phyloP scores from a whole-genome alignment of 2,329 filamentous ascomycete species.

The Aspergillus glaucus region DNA sequence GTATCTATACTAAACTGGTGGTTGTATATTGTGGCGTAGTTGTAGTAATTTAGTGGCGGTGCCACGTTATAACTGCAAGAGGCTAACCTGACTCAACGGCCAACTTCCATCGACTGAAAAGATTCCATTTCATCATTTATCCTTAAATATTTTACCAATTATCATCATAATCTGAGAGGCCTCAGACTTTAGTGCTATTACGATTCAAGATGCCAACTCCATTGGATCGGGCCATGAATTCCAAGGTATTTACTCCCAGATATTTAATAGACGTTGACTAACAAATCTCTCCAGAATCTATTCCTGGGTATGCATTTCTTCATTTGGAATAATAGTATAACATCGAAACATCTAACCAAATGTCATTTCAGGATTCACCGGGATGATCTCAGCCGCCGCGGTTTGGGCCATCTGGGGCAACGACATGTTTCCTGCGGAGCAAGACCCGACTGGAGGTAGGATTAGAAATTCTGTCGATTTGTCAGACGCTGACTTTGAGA shows the following conservation, averaged over 20 bases:
- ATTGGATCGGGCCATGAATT: conserved; percentile 62
- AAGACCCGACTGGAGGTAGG: conserved; percentile 71
- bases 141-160: neutral
- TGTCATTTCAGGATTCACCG: conserved; percentile 62
- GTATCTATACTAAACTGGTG: too few relatives aligned
- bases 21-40: neutral
- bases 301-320: conserved; percentile 53
- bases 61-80: neutral
- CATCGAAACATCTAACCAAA: conserved; percentile 12
- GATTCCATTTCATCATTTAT: too few relatives aligned
- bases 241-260: conserved; percentile 50
- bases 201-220: conserved; percentile 56
- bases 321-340: neutral
- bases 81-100: neutral
- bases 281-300: conserved; percentile 50
- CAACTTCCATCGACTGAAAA: neutral
- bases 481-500: conserved; percentile 4
- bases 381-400: conserved; percentile 72
- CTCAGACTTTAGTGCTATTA: neutral
- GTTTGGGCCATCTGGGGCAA: conserved; percentile 80
- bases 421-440: conserved; percentile 69
- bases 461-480: conserved; percentile 16
- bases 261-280: neutral
- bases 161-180: neutral
- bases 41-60: neutral